Evolutionary conservation across 306 rosid genomes (phyloP).

Genomic region (Quercus robur): DNA sequence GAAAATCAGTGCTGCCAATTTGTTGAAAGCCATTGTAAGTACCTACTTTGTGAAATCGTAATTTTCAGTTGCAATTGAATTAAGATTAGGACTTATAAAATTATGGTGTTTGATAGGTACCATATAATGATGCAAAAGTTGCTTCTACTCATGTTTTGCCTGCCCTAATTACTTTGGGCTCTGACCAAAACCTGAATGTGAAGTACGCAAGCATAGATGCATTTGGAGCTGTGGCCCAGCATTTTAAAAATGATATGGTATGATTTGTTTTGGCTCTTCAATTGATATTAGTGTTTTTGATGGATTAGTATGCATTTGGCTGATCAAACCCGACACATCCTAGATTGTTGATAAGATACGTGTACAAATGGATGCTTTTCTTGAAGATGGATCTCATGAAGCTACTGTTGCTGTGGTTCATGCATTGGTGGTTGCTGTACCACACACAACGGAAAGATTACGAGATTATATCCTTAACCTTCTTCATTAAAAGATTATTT

Average conservation of each 20-base stretch:
- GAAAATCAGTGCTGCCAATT: slow-evolving; percentile 82
- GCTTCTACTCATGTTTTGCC: slow-evolving; percentile 93
- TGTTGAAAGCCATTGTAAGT: slow-evolving; percentile 84
- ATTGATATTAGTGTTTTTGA: slow-evolving; percentile 12
- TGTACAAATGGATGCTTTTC: slow-evolving; percentile 98
- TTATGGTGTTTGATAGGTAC: slow-evolving; percentile 49
- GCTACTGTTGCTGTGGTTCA: slow-evolving; percentile 87
- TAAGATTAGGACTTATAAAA: slow-evolving; percentile 20
- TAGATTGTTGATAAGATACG: slow-evolving; percentile 98
- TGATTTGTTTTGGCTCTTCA: slow-evolving; percentile 24
- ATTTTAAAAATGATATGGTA: slow-evolving; percentile 84
- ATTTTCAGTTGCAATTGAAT: slow-evolving; percentile 23
- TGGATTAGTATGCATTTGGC: slow-evolving; percentile 23
- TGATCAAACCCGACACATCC: slow-evolving; percentile 23
- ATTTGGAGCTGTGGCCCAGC: slow-evolving; percentile 94
- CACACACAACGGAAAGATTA: slow-evolving; percentile 83
- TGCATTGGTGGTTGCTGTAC: slow-evolving; percentile 88
- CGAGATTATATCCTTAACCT: slow-evolving; percentile 91
- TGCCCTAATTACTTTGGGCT: slow-evolving; percentile 90
- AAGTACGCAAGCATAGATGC: slow-evolving; percentile 96
- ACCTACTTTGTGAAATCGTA: slow-evolving; percentile 11
- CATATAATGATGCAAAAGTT: slow-evolving; percentile 82
- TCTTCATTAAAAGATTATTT: neutral
- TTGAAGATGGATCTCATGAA: slow-evolving; percentile 98
- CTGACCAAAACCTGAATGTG: slow-evolving; percentile 83